Evolutionary conservation across 768 basidiomycete genomes (phyloP).

Genomic region (Kwoniella dendrophila): DNA sequence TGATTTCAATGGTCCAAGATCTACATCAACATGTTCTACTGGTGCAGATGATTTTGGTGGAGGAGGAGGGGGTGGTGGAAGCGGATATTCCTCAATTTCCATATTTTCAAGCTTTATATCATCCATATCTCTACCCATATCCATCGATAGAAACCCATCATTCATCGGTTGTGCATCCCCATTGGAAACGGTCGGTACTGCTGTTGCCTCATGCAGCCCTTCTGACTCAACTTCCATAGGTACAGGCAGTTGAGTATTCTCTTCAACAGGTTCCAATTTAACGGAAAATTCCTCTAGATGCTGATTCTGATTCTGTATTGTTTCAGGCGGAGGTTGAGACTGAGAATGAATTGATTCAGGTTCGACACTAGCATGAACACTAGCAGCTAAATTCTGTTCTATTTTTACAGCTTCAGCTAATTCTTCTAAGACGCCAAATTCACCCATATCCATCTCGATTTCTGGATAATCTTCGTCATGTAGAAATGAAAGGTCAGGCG

Average conservation of each 20-base stretch:
- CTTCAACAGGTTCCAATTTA: conserved; percentile 19
- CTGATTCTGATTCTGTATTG: background rate
- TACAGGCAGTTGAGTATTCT: background rate
- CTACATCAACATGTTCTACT: conserved; percentile 60
- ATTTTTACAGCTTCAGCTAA: conserved; percentile 23
- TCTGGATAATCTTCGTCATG: conserved; percentile 12
- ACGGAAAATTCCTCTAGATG: background rate
- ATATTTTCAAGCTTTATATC: conserved; percentile 18
- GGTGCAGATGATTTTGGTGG: conserved; percentile 26
- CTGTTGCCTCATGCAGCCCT: too few species aligned
- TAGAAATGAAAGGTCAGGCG: conserved; percentile 14
- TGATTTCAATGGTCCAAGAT: conserved; percentile 93
- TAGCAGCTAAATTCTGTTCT: conserved; percentile 11
- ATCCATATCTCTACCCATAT: conserved; percentile 4
- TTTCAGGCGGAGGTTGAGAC: background rate
- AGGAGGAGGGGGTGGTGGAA: conserved; percentile 41
- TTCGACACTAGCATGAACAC: conserved; percentile 9
- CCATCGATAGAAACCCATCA: background rate
- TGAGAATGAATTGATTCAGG: background rate
- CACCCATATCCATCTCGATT: conserved; percentile 21
- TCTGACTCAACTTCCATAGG: conserved; percentile 3
- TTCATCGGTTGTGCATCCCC: background rate
- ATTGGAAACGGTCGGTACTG: too few species aligned
- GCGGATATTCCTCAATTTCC: conserved; percentile 11
- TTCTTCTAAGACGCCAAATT: conserved; percentile 19